A percentile compares a stretch with the other conserved stretches of the same genome.
Evolutionary conservation across 2,329 filamentous ascomycete species (phyloP).

Genomic region (Nemania sp.): DNA sequence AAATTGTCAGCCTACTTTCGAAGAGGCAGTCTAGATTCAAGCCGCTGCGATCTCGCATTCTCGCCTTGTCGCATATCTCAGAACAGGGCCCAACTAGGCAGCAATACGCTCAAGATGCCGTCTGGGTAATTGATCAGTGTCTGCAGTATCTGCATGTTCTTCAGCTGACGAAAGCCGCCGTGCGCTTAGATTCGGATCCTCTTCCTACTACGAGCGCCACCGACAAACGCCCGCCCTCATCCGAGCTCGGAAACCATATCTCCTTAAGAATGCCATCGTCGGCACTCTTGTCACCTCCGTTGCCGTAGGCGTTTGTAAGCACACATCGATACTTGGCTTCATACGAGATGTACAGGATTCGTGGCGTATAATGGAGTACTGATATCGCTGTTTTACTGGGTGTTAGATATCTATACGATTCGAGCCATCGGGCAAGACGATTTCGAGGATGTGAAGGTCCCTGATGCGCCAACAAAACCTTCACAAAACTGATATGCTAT

Average conservation of each 20-base stretch:
- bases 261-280: constrained; percentile 85
- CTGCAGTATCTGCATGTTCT: background rate
- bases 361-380: constrained; percentile 4
- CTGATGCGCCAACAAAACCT: constrained; percentile 61
- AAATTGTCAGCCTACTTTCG: too few species aligned
- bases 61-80: constrained; percentile 3
- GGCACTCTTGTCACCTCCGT: constrained; percentile 76
- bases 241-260: constrained; percentile 86
- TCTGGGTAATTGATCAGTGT: constrained; percentile 27
- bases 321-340: background rate
- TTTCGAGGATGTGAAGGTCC: constrained; percentile 93
- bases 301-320: constrained; percentile 83
- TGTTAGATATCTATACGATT: constrained; percentile 66
- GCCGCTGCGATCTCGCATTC: too few species aligned
- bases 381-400: background rate
- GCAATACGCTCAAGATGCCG: constrained; percentile 26
- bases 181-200: constrained; percentile 48
- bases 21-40: too few species aligned
- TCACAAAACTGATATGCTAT: constrained; percentile 9
- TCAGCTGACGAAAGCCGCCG: background rate
- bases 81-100: constrained; percentile 23
- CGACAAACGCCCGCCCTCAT: constrained; percentile 87
- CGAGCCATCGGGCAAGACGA: constrained; percentile 91
- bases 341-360: background rate
- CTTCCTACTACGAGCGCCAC: constrained; percentile 90